phyloP scores from a whole-genome alignment of 345 rosid species.

The Erodium maritimum region DNA sequence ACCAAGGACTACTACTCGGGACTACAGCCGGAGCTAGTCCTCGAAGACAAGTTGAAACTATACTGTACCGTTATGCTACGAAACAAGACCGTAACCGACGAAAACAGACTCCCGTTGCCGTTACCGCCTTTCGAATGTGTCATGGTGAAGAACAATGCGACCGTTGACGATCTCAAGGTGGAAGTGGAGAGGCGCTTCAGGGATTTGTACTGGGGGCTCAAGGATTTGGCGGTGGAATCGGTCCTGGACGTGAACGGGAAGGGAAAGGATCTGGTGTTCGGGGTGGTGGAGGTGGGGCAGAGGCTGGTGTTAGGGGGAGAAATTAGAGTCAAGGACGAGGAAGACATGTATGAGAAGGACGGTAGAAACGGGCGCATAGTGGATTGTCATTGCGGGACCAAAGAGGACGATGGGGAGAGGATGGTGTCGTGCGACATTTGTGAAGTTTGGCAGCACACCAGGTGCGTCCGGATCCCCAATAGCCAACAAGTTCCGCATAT shows the following conservation, averaged over 20 bases:
- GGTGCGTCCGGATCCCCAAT: conserved; percentile 63
- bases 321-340: conserved; percentile 13
- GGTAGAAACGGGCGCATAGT: conserved; percentile 18
- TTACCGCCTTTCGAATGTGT: conserved; percentile 51
- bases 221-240: conserved; percentile 30
- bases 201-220: conserved; percentile 65
- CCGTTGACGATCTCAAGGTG: conserved; percentile 44
- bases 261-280: conserved; percentile 29
- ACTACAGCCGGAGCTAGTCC: conserved; percentile 17
- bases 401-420: conserved; percentile 75
- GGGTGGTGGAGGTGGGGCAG: conserved; percentile 31
- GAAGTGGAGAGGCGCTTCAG: conserved; percentile 54
- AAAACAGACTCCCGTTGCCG: conserved; percentile 12
- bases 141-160: conserved; percentile 43
- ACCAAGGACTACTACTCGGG: conserved; percentile 42
- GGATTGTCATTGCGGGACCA: conserved; percentile 63
- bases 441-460: conserved; percentile 80
- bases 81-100: conserved; percentile 10
- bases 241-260: conserved; percentile 25
- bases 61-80: conserved; percentile 41
- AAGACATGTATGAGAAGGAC: conserved; percentile 18
- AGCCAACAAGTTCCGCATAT: conserved; percentile 55
- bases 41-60: conserved; percentile 35
- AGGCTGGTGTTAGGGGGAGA: conserved; percentile 42
- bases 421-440: conserved; percentile 78